Conservation (phyloP, 2,329 filamentous ascomycete genomes). For the Achaetomium macrosporum region DNA sequence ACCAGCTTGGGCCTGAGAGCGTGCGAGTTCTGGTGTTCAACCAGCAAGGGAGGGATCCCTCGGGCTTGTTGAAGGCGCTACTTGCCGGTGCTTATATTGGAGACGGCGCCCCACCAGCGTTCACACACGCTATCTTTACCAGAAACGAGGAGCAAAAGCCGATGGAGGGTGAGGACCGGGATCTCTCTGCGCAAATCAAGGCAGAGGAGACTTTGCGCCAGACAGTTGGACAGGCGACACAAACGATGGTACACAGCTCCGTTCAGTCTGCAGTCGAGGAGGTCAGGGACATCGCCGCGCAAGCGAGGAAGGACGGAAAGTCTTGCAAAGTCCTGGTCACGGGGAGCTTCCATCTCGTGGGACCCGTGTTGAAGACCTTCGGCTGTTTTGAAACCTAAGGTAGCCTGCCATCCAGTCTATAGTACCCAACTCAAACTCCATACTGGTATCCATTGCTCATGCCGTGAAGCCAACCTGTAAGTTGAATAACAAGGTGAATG, state of each 20-base stretch:
- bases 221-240: slow-evolving; percentile 16
- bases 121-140: slow-evolving; percentile 73
- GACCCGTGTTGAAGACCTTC: slow-evolving; percentile 31
- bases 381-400: slow-evolving; percentile 18
- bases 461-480: slow-evolving; percentile 14
- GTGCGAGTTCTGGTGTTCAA: slow-evolving; percentile 73
- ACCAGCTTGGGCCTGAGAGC: slow-evolving; percentile 5
- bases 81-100: slow-evolving; percentile 46
- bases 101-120: slow-evolving; percentile 39
- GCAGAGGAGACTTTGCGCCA: slow-evolving; percentile 15
- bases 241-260: slow-evolving; percentile 5
- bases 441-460: background rate
- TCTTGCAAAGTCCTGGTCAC: slow-evolving; percentile 38
- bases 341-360: slow-evolving; percentile 58
- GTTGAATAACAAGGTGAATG: slow-evolving; percentile 14
- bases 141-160: slow-evolving; percentile 53
- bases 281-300: slow-evolving; percentile 8
- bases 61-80: slow-evolving; percentile 57
- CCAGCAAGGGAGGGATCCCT: slow-evolving; percentile 78
- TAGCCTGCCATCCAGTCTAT: slow-evolving; percentile 1
- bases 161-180: slow-evolving; percentile 45
- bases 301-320: slow-evolving; percentile 28
- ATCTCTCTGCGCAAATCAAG: slow-evolving; percentile 55
- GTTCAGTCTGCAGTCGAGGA: slow-evolving; percentile 10
- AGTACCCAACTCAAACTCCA: background rate